Evolutionary conservation across 306 rosid genomes (phyloP).

Genomic region (Prunus campanulata): DNA sequence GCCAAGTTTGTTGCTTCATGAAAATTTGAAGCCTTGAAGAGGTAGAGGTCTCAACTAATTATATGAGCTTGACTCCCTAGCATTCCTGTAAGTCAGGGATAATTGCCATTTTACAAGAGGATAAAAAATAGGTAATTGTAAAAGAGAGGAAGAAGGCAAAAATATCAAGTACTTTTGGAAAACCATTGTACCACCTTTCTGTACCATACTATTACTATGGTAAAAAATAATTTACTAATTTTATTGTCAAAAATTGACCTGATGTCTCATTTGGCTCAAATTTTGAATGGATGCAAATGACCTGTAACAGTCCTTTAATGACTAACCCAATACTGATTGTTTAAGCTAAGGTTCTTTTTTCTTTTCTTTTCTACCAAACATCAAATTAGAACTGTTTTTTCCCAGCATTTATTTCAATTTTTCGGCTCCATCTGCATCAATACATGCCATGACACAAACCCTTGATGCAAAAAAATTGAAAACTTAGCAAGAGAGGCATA

Average conservation of each 20-base stretch:
- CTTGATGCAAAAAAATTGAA: slow-evolving; percentile 22
- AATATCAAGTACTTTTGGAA: neutral
- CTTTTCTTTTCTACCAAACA: too few species aligned
- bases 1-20: neutral
- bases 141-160: neutral
- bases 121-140: neutral
- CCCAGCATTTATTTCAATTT: neutral
- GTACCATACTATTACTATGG: neutral
- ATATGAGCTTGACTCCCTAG: neutral
- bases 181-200: neutral
- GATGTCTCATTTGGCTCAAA: neutral
- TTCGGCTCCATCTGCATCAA: neutral
- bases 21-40: neutral
- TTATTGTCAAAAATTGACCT: neutral
- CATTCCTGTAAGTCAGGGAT: neutral
- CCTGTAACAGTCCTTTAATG: neutral
- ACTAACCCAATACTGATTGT: neutral
- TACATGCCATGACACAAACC: neutral
- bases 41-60: neutral
- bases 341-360: neutral
- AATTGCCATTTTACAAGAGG: neutral
- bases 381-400: neutral
- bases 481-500: neutral
- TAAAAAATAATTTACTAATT: neutral
- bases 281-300: neutral